Base-by-base conservation (phyloP, 2,329 filamentous ascomycete genomes). In the Cercospora nicotianae region DNA sequence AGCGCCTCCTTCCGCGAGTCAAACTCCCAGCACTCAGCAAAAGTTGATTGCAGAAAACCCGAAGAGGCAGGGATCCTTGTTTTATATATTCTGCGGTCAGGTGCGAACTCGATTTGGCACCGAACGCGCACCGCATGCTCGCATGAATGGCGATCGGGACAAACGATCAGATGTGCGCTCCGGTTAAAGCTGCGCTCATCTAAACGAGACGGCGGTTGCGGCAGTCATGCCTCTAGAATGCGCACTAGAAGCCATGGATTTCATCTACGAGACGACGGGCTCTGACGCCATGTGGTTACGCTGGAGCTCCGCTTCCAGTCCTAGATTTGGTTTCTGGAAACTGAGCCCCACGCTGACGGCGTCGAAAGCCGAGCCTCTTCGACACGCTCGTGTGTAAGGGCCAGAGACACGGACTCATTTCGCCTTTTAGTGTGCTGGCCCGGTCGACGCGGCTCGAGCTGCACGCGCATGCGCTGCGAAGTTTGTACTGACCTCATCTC, bases 181-280 rank as follows among this genome's bases (percentile, higher is more conserved):
- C 26, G n/a, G 13, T n/a, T 33, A 28, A 13, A 16, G 30, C 53
- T 58, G 53, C 53, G 53, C 23, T 58, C 26, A 64, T 71, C 53
- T 69, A 68, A 26, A 20, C 13, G 65, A 67, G 39, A 69, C 69
- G 20, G 53, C 53, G 60, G 45, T 42, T 39, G 36, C 60, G 39
- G 39, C 59, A 36, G 55, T 23, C 53, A 28, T 60, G 53, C 42
- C 55, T 63, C 64, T 42, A 67, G 70, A 70, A 72, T 51, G 58
- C 59, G 53, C 64, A 62, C 68, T 68, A 70, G 66, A 67, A 68
- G 39, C 59, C 16, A 45, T 48, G 39, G 30, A 51, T n/a, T 42
- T 42, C 65, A 66, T 63, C 66, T 48, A 60, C 66, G 51, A 68
- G 61, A 69, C 67, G 59, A 64, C 69, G 66, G 64, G 45, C 58